phyloP scores from a whole-genome alignment of 2,329 filamentous ascomycete species.

The Aspergillus tanneri region DNA sequence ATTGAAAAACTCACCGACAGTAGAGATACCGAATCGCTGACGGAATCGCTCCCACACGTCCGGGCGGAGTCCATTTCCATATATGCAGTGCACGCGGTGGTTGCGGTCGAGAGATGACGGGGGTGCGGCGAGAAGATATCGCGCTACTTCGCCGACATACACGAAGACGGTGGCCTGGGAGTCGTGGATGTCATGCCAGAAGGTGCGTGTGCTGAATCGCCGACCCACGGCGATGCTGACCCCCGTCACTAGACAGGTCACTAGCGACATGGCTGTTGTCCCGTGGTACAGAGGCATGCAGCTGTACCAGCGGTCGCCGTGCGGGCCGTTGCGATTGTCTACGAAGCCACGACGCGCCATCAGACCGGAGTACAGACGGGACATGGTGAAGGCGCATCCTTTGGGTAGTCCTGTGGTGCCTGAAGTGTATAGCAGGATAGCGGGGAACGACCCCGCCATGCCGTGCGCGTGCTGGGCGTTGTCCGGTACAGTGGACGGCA shows the following conservation, averaged over 20 bases:
- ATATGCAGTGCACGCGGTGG: slow-evolving; percentile 48
- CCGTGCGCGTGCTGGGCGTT: slow-evolving; percentile 50
- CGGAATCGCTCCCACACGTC: slow-evolving; percentile 56
- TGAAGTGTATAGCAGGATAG: slow-evolving; percentile 70
- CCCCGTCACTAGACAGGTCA: slow-evolving; percentile 56
- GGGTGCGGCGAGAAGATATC: slow-evolving; percentile 69
- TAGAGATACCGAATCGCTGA: slow-evolving; percentile 52
- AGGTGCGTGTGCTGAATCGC: slow-evolving; percentile 64
- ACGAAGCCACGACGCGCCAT: slow-evolving; percentile 35
- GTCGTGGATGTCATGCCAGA: slow-evolving; percentile 71
- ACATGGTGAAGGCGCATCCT: slow-evolving; percentile 61
- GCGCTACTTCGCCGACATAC: slow-evolving; percentile 75
- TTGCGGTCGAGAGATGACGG: slow-evolving; percentile 45
- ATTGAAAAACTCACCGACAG: slow-evolving; percentile 73
- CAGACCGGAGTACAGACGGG: slow-evolving; percentile 45
- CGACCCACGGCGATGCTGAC: slow-evolving; percentile 43
- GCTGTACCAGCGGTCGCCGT: slow-evolving; percentile 65
- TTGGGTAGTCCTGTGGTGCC: slow-evolving; percentile 77
- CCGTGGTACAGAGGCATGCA: slow-evolving; percentile 79
- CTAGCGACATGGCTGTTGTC: slow-evolving; percentile 63
- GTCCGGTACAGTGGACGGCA: slow-evolving; percentile 54
- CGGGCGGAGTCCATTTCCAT: slow-evolving; percentile 50
- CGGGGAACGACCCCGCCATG: slow-evolving; percentile 55
- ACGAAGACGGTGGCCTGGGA: slow-evolving; percentile 68
- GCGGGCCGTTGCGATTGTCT: slow-evolving; percentile 28